Base-by-base conservation (phyloP, 139 green algal species). In the Pycnococcus provasolii region DNA sequence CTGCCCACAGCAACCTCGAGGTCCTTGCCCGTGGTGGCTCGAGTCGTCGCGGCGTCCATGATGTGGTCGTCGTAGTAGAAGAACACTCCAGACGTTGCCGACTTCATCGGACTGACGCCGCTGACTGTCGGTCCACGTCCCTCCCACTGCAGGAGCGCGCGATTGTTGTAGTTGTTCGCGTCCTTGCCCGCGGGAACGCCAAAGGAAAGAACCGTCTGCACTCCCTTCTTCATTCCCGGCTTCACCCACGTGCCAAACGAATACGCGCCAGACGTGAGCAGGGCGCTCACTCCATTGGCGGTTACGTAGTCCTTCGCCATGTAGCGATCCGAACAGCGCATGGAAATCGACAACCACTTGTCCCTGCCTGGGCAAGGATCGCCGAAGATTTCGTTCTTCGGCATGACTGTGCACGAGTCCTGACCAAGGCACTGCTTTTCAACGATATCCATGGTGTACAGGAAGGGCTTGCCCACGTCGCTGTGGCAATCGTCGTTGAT, bases 1-100 rank as follows among this genome's bases (percentile, higher is more conserved):
- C 73, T 39, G 44, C 45, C 37, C 4, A 50, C 42, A 7, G 67
- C 71, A 6, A 77, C 43, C 3, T 61, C 47, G 11, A 73, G 52
- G 52, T 72, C 57, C 8, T 46, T 40, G 8, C 71, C 71, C 3
- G 47, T 7, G 26, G 50, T 8, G 39, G 42, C 45, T 26, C 42
- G 45, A 50, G 67, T 72, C 64, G 63, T 58, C 9, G 39, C 54
- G 9, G 73, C 71, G 48, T 77, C 71, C 26, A 73, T 67, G 58
- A 77, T 73, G 57, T 42, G 62, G 71, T 77, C 71, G 43, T 77
- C 71, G 45, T 77, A 77, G 71, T 77, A 77, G 66, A 73, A 76
- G 67, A 77, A 77, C 45, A 69, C 51, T 42, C 71, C 71, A 9
- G 42, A 41, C 26, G 50, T 64, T 64, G 13, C 46, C 63, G 3